Base-by-base conservation (phyloP, 2,329 filamentous ascomycete genomes). In the Aspergillus proliferans region DNA sequence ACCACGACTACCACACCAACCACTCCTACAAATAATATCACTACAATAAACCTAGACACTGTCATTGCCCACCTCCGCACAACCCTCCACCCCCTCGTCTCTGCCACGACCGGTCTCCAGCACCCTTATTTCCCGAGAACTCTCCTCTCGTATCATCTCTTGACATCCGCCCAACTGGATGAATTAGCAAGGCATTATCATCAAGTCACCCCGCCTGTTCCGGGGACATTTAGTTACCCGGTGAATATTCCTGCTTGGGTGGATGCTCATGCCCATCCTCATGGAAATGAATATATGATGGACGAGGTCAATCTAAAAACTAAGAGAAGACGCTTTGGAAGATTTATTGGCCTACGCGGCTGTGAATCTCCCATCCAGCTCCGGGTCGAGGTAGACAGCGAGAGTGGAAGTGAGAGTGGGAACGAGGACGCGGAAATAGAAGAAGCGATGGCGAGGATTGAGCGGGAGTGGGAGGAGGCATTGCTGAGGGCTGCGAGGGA, bases 101-200 rank as follows among this genome's bases (percentile, higher is more conserved):
- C 65, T 15, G 59, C 65, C 48, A 61, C 60, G 2, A 71, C 64
- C 0, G 71, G 67, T 34, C 56, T 55, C 12, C 38, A 58, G 1
- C 69, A 73, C 53, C 70, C 70, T 0, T 50, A 59, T 4, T 75
- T 74, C 51, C 72, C 72, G 0, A 45, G 14, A 2, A 67, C 56
- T 0, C 44, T 73, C 3, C 58, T 74, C 0, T 57, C 68, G 18
- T 74, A 66, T 54, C 66, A 73, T 47, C 62, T 74, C 6, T 64
- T 75, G 26, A 72, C 71, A 1, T 58, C 63, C 9, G 38, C 51
- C 1, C 67, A 74, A 52, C 63, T 74, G 3, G 71, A 75, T 47
- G 52, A 58, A n/a, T 64, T 75, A 1, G 71, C 71, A 9, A 49
- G 59, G 0, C 65, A 69, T 54, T 75, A 69, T 51, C 70, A 75